Percentiles rank a stretch among this genome's conserved stretches.
Conservation (phyloP, 108 stramenopile species). For the Parietichytrium sp. region DNA sequence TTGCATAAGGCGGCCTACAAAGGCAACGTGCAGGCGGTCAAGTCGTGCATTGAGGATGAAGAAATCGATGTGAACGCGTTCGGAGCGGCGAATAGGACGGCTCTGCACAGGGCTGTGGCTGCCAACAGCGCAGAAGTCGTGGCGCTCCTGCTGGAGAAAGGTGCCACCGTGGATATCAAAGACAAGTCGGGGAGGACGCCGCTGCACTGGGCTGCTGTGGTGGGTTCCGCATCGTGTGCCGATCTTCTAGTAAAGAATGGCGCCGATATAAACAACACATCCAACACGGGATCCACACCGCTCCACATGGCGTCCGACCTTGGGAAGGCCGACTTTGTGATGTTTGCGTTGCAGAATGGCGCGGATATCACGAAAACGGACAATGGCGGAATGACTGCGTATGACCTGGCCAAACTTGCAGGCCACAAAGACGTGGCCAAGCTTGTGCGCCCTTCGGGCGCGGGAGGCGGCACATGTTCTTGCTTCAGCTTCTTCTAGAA, state of each 20-base stretch:
- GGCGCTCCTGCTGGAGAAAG: neutral
- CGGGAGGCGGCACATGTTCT: neutral
- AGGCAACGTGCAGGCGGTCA: neutral
- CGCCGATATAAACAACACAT: neutral
- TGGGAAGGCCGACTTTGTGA: neutral
- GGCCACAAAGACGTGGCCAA: slow-evolving; percentile 29
- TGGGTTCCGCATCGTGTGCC: neutral
- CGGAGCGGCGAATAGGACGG: neutral
- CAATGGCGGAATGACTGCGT: slow-evolving; percentile 20
- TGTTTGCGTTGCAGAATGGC: neutral
- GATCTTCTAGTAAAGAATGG: neutral
- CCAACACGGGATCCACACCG: neutral
- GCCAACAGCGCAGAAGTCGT: neutral
- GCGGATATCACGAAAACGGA: neutral
- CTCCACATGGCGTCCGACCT: slow-evolving; percentile 32
- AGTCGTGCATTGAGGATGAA: neutral
- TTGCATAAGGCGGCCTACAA: slow-evolving; percentile 11
- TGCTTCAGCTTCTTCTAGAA: neutral
- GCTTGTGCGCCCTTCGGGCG: neutral
- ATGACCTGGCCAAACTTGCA: slow-evolving; percentile 3
- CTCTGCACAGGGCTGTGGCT: slow-evolving; percentile 22
- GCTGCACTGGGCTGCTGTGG: slow-evolving; percentile 30
- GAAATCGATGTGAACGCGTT: neutral
- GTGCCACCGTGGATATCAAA: neutral
- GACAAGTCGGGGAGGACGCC: slow-evolving; percentile 27